Conservation (phyloP, 495 filamentous ascomycete species). For the Aspergillus indologenus region DNA sequence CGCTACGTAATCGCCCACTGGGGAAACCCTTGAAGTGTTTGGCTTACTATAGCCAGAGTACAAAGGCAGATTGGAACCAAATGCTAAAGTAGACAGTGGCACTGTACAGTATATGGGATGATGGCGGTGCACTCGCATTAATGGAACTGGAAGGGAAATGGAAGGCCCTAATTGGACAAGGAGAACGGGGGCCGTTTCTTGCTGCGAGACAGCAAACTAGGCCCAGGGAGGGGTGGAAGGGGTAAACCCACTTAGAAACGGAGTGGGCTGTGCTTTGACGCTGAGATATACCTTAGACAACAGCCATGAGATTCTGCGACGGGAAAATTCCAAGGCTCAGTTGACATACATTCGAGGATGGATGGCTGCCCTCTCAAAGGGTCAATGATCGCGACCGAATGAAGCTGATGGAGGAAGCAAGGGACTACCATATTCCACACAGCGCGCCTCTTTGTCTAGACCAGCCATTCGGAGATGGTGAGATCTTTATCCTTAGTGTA, state of each 20-base stretch:
- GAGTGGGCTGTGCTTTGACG: neutral
- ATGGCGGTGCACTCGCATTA: neutral
- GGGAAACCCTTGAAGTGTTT: no score
- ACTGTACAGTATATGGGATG: neutral
- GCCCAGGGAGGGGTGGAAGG: neutral
- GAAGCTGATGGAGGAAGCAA: conserved; percentile 1
- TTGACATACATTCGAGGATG: neutral
- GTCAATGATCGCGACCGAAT: neutral
- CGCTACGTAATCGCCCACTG: neutral
- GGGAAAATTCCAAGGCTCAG: neutral
- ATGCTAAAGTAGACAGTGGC: no score
- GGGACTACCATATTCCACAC: neutral
- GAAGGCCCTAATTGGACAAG: neutral
- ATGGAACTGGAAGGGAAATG: neutral
- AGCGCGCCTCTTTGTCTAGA: conserved; percentile 5
- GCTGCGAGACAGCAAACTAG: neutral
- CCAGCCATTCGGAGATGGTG: conserved; percentile 19
- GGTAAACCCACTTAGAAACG: neutral
- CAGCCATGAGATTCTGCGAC: neutral
- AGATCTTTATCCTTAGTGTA: conserved; percentile 31
- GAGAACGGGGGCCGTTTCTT: neutral
- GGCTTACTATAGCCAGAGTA: neutral
- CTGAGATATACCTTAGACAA: neutral
- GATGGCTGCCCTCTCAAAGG: neutral
- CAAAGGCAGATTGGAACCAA: neutral